Conservation (phyloP, 257 asterid genomes). For the Scutellaria baicalensis region DNA sequence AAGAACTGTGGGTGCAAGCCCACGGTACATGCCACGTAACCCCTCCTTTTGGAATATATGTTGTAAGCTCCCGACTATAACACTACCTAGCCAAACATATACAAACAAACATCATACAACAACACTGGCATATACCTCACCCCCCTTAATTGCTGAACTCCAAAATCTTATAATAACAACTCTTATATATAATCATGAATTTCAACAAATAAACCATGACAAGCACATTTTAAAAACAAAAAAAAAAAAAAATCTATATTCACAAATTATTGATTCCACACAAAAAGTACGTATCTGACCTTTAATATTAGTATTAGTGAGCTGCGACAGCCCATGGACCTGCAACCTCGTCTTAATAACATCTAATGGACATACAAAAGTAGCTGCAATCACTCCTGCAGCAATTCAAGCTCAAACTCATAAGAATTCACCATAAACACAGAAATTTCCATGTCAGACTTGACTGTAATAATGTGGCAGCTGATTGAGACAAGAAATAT, state of each 20-base stretch:
- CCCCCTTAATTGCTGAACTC: not conserved
- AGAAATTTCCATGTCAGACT: not conserved
- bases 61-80: conserved; percentile 82
- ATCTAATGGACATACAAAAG: conserved; percentile 96
- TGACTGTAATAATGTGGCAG: not conserved
- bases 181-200: not conserved
- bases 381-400: conserved; percentile 95
- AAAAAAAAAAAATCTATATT: no score
- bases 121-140: not conserved
- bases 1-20: conserved; percentile 90
- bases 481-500: not conserved
- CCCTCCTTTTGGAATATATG: conserved; percentile 82
- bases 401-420: conserved; percentile 18
- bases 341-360: conserved; percentile 97
- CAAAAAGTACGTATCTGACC: conserved; percentile 34
- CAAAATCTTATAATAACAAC: not conserved
- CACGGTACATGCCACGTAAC: conserved; percentile 92
- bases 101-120: conserved; percentile 3
- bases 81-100: conserved; percentile 57
- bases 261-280: not conserved
- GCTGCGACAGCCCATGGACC: conserved; percentile 81
- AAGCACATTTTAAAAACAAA: no score
- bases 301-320: conserved; percentile 55
- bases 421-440: not conserved
- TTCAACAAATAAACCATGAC: not conserved